Percentiles rank a stretch among this genome's conserved stretches.
phyloP scores from a whole-genome alignment of 1,284 basidiomycete species.

The Singerocomus inundabilis region DNA sequence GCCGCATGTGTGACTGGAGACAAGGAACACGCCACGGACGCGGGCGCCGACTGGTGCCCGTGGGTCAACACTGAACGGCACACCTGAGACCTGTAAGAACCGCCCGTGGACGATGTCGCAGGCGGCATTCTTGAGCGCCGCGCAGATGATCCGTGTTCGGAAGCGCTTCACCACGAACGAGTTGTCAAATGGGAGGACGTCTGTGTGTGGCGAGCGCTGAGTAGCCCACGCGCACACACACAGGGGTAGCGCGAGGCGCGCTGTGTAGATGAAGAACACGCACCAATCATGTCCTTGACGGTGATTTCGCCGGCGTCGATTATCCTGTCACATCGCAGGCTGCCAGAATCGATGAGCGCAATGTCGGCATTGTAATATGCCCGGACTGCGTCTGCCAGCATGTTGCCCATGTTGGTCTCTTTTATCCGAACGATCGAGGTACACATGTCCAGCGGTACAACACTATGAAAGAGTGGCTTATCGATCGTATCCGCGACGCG shows the following conservation, averaged over 20 bases:
- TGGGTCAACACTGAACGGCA: constrained; percentile 13
- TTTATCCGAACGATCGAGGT: constrained; percentile 1
- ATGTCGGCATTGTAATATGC: constrained; percentile 21
- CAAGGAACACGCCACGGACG: constrained; percentile 1
- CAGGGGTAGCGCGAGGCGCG: not conserved
- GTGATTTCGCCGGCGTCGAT: constrained; percentile 8
- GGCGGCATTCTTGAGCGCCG: constrained; percentile 15
- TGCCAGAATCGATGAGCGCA: constrained; percentile 7
- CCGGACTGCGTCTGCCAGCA: constrained; percentile 20
- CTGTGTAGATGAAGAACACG: not conserved
- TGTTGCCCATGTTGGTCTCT: constrained; percentile 7
- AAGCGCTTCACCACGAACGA: constrained; percentile 10
- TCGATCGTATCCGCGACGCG: not conserved
- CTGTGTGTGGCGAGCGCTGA: not conserved
- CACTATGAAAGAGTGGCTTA: constrained; percentile 3
- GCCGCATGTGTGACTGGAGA: constrained; percentile 2
- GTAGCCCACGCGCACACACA: not conserved
- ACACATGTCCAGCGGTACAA: constrained; percentile 8
- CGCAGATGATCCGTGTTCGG: not conserved
- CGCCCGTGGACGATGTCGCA: constrained; percentile 16
- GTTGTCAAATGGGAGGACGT: constrained; percentile 15
- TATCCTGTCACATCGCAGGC: constrained; percentile 9
- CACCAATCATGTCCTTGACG: constrained; percentile 18
- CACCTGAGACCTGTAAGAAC: constrained; percentile 15
- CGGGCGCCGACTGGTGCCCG: constrained; percentile 9